Evolutionary conservation across 768 basidiomycete species (phyloP).

Genomic region (Gloeopeniophorella convolvens): DNA sequence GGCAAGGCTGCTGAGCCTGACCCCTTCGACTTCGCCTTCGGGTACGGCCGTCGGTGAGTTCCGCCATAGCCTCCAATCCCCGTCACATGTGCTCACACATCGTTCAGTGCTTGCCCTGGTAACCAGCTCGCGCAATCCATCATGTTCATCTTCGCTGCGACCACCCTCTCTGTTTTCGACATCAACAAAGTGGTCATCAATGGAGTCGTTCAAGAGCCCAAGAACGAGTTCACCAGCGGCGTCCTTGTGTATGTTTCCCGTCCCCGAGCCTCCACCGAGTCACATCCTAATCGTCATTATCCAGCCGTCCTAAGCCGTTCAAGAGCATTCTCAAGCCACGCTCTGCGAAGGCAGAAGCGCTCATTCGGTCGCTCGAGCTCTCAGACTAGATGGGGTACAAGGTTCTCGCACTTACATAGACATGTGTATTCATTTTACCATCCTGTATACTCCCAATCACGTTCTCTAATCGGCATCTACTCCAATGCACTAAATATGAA

Average conservation of each 20-base stretch:
- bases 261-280: background rate
- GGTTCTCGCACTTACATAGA: too few relatives aligned
- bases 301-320: slow-evolving; percentile 24
- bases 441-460: too few relatives aligned
- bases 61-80: background rate
- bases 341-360: slow-evolving; percentile 16
- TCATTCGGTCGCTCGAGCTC: slow-evolving; percentile 15
- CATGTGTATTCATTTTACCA: too few relatives aligned
- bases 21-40: slow-evolving; percentile 21
- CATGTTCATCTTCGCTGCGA: slow-evolving; percentile 18
- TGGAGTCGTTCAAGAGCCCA: slow-evolving; percentile 18
- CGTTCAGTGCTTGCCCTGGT: slow-evolving; percentile 18
- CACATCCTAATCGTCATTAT: background rate
- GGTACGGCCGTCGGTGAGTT: slow-evolving; percentile 25
- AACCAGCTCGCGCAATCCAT: slow-evolving; percentile 20
- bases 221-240: slow-evolving; percentile 15
- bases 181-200: slow-evolving; percentile 15
- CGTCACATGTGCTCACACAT: background rate
- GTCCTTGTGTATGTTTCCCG: slow-evolving; percentile 11
- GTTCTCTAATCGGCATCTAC: too few relatives aligned
- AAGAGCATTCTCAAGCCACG: slow-evolving; percentile 21
- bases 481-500: too few relatives aligned
- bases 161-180: slow-evolving; percentile 20
- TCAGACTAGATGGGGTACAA: too few relatives aligned
- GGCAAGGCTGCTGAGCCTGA: slow-evolving; percentile 21